Percentiles rank a stretch among this genome's conserved stretches.
phyloP scores from a whole-genome alignment of 352 stramenopile species.

The Pythium volutum region DNA sequence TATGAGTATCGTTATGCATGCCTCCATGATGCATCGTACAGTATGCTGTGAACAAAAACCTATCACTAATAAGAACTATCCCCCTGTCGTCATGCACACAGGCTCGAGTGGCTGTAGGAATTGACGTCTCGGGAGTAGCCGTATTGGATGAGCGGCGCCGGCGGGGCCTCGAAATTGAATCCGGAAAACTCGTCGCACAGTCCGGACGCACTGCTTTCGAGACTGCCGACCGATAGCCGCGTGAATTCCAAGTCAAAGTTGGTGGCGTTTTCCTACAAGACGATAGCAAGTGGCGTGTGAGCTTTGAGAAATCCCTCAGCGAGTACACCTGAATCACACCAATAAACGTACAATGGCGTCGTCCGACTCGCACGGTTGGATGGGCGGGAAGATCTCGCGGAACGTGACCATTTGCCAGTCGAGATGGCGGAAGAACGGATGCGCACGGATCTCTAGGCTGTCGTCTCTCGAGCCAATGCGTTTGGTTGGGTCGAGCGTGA shows the following conservation, averaged over 20 bases:
- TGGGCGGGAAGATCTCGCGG: conserved; percentile 51
- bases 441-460: conserved; percentile 50
- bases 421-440: conserved; percentile 59
- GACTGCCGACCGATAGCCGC: conserved; percentile 41
- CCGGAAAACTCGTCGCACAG: conserved; percentile 70
- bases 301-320: too few species aligned
- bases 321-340: not conserved
- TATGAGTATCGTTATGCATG: too few species aligned
- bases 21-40: too few species aligned
- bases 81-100: conserved; percentile 23
- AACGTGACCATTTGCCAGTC: conserved; percentile 74
- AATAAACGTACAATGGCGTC: conserved; percentile 41
- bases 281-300: not conserved
- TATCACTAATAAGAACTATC: too few species aligned
- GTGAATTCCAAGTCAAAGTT: conserved; percentile 91
- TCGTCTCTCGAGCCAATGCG: conserved; percentile 52
- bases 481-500: conserved; percentile 40
- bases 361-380: conserved; percentile 51
- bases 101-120: conserved; percentile 15
- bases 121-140: conserved; percentile 44
- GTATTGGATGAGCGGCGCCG: conserved; percentile 50
- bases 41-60: too few species aligned
- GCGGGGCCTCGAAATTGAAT: conserved; percentile 82
- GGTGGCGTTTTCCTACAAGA: conserved; percentile 44
- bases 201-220: conserved; percentile 28